phyloP scores from a whole-genome alignment of 2,329 filamentous ascomycete genomes.

The Fusarium sp. region DNA sequence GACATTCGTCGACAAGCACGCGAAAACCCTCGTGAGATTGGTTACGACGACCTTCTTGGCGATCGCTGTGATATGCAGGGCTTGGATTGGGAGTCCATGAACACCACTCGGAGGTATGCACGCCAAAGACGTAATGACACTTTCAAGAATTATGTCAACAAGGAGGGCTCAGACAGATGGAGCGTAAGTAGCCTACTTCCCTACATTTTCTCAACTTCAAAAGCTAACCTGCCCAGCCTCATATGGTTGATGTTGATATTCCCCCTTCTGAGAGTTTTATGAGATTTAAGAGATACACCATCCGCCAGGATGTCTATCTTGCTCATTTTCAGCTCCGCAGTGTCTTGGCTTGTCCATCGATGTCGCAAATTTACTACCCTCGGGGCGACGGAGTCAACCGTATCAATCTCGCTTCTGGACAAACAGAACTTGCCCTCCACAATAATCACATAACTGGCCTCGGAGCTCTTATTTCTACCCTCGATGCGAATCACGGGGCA shows the following conservation, averaged over 20 bases:
- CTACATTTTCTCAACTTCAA: background rate
- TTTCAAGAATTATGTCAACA: conserved; percentile 70
- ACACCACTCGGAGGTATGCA: conserved; percentile 61
- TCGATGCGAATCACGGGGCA: conserved; percentile 65
- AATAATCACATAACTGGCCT: conserved; percentile 53
- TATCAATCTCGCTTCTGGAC: conserved; percentile 62
- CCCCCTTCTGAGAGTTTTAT: conserved; percentile 63
- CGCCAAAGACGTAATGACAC: conserved; percentile 58
- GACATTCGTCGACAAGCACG: conserved; percentile 49
- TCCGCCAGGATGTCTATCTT: conserved; percentile 64
- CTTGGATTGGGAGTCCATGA: conserved; percentile 66
- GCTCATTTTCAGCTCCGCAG: conserved; percentile 76
- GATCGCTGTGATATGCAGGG: conserved; percentile 69
- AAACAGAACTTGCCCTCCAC: conserved; percentile 58
- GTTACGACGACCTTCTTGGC: conserved; percentile 63
- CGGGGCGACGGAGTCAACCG: conserved; percentile 61
- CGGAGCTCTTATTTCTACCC: conserved; percentile 59
- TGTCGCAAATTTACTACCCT: conserved; percentile 68
- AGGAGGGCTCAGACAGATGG: conserved; percentile 58
- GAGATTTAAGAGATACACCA: conserved; percentile 67
- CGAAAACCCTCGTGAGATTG: conserved; percentile 39
- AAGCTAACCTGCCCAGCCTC: conserved; percentile 32
- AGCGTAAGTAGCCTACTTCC: conserved; percentile 54
- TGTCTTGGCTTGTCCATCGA: conserved; percentile 66
- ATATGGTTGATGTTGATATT: conserved; percentile 45